These are phyloP conservation scores for Mercurialis annua DNA, from an alignment of 345 rosid species.

Conservation along the genomic window DNA sequence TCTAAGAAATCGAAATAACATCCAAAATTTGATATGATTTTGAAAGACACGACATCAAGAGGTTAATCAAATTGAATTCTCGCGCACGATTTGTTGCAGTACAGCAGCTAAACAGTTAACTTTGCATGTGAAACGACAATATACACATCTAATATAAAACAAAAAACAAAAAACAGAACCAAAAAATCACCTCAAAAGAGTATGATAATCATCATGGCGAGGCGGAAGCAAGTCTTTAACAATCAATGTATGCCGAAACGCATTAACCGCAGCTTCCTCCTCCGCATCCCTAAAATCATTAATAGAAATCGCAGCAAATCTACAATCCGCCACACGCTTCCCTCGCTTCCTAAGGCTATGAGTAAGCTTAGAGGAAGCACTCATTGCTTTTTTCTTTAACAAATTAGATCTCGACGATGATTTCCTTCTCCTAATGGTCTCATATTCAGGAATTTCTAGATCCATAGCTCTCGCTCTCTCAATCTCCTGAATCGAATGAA, in stretches of 20 bases:
- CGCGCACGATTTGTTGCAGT: no score
- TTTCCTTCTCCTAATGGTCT: constrained; percentile 46
- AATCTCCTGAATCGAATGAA: constrained; percentile 35
- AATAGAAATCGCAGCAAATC: constrained; percentile 46
- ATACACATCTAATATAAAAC: no score
- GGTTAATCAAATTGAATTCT: no score
- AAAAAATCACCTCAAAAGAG: constrained; percentile 74
- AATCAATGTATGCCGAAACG: constrained; percentile 60
- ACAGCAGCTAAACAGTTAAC: neutral
- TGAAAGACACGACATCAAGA: no score
- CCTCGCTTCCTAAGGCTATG: constrained; percentile 70
- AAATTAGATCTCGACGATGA: no score
- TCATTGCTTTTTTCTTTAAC: constrained; percentile 75
- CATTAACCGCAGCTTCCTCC: constrained; percentile 71
- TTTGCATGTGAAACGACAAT: no score
- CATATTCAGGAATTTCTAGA: constrained; percentile 63
- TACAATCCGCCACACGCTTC: constrained; percentile 56
- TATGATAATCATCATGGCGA: constrained; percentile 83
- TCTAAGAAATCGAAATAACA: no score
- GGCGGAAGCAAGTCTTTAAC: constrained; percentile 62
- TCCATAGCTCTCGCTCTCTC: constrained; percentile 44
- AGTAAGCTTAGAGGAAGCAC: constrained; percentile 65
- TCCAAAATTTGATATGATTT: no score
- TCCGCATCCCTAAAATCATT: constrained; percentile 78
- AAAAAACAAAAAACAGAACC: no score